A percentile compares a stretch with the other conserved stretches of the same genome.
These are phyloP conservation scores for Puccinia coronata DNA, from an alignment of 1,284 basidiomycete genomes.

Conservation along the genomic window DNA sequence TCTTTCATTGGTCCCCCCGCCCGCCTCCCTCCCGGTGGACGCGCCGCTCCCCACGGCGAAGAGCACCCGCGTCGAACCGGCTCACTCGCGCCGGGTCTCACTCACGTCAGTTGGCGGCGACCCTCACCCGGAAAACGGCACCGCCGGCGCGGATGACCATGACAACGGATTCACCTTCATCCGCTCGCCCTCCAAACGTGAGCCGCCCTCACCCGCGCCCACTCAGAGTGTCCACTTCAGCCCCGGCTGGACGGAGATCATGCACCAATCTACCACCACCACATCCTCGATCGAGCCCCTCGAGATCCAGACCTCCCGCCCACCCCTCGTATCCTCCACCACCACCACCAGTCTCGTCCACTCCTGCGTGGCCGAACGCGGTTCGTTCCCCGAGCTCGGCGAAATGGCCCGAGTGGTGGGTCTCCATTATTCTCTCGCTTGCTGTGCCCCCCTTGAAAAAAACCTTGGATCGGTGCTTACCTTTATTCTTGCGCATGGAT, in stretches of 20 bases:
- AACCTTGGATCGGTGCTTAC: neutral
- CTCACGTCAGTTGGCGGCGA: neutral
- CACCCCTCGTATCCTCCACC: neutral
- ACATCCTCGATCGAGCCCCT: neutral
- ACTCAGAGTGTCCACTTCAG: neutral
- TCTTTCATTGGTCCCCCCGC: neutral
- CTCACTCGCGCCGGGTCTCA: neutral
- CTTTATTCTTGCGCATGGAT: neutral
- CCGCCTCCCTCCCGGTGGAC: neutral
- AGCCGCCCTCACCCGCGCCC: neutral
- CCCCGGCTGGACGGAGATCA: conserved; percentile 10
- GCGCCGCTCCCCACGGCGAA: neutral
- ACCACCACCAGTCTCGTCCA: conserved; percentile 5
- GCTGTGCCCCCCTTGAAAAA: too few species aligned
- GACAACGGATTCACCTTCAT: conserved; percentile 22
- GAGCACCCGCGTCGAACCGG: neutral
- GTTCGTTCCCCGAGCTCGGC: neutral
- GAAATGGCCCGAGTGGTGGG: neutral
- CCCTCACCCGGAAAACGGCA: neutral
- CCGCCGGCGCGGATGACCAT: neutral
- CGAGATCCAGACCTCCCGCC: neutral
- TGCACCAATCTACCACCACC: neutral
- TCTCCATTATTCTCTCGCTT: neutral
- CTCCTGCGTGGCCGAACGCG: conserved; percentile 7
- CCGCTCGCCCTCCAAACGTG: neutral